Evolutionary conservation across 768 basidiomycete genomes (phyloP), one percentile per base, ranked within the genome.

Genomic region (Gloeopeniophorella convolvens): DNA sequence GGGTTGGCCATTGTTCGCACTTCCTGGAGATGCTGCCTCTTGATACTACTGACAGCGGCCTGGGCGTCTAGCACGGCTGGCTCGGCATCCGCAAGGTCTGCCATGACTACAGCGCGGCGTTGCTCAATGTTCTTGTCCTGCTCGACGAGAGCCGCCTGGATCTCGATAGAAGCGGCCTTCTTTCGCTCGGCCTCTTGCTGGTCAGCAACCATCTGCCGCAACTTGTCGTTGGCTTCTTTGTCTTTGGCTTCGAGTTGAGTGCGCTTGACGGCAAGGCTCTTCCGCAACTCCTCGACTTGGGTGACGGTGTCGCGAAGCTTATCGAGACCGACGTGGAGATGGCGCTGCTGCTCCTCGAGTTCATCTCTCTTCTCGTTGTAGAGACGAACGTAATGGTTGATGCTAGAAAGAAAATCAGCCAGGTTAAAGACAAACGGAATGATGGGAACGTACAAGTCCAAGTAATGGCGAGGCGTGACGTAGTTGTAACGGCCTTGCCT

Each of bases 171-270:
- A 0, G 91, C 93, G 2, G 88, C 77, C 64, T 97, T 97, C 79
- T 98, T 96, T 65, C 94, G 90, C 62, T 99, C 96, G 2, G 96
- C 96, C 63, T 98, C 95, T 63, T 97, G 95, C 67, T 99, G 95
- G 67, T 98, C 95, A 6, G 89, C 77, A 12, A 99, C 93, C 95
- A 99, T 98, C 50, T 91, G 89, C 66, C 89, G 85, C 33, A 99
- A 77, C 69, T 99, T 99, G 62, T 91, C 90, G 66, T 99, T 97
- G 10, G 96, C 96, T 68, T 98, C 90, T 1, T 82, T 82, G 60
- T 96, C 79, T 73, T 99, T 99, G 21, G 89, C 85, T 63, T 93
- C 82, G 26, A 99, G 78, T 60, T 98, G 93, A 3, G 85, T 80
- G 16, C 90, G 83, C 67, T 99, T 99, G 60, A 85, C 83, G 2